These are phyloP conservation scores for Spathaspora girioi DNA, from an alignment of 805 yeast species.

Conservation along the genomic window DNA sequence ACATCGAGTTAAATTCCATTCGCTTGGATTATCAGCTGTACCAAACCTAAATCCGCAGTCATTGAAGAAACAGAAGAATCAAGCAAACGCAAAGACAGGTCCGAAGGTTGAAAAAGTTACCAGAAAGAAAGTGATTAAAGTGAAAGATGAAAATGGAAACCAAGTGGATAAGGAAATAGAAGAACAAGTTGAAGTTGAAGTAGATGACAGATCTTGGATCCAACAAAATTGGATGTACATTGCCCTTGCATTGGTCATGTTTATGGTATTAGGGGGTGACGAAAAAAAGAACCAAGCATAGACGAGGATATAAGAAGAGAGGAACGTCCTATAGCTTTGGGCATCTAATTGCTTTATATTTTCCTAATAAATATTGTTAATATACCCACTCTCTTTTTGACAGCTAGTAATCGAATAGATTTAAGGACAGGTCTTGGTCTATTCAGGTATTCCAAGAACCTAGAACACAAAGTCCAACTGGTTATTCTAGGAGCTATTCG, in stretches of 20 bases:
- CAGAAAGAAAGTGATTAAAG: slow-evolving; percentile 14
- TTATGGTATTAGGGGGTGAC: slow-evolving; percentile 13
- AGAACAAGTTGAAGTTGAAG: slow-evolving; percentile 20
- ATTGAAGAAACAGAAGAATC: slow-evolving; percentile 9
- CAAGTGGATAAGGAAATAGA: slow-evolving; percentile 19
- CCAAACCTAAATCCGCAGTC: slow-evolving; percentile 29
- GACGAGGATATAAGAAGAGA: neutral
- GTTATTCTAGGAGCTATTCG: too few species aligned
- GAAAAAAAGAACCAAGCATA: neutral
- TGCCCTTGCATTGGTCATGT: slow-evolving; percentile 44
- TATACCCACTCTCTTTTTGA: too few species aligned
- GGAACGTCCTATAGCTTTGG: neutral
- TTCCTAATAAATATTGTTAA: neutral
- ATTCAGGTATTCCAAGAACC: too few species aligned
- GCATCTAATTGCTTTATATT: neutral
- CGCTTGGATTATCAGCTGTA: slow-evolving; percentile 13
- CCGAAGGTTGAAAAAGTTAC: slow-evolving; percentile 7
- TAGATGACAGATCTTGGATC: slow-evolving; percentile 42
- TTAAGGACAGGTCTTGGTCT: too few species aligned
- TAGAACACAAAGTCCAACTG: too few species aligned
- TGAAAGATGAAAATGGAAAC: slow-evolving; percentile 22
- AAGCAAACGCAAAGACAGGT: slow-evolving; percentile 7
- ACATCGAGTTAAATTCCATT: slow-evolving; percentile 6
- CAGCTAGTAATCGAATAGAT: too few species aligned
- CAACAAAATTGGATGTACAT: slow-evolving; percentile 64